phyloP scores from a whole-genome alignment of 768 basidiomycete species.

The Russula abietina region DNA sequence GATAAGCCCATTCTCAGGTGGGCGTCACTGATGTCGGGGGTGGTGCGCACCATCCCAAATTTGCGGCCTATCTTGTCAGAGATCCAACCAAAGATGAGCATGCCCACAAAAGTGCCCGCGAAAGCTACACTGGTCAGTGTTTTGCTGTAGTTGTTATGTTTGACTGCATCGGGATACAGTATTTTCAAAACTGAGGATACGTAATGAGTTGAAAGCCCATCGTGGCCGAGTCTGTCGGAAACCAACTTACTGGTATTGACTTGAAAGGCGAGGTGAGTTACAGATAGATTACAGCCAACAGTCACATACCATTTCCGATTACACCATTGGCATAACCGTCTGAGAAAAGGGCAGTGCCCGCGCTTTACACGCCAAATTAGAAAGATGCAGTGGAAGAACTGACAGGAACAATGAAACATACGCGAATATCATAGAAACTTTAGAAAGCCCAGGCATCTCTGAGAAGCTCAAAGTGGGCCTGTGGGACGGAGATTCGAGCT shows the following conservation, averaged over 20 bases:
- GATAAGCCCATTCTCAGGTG: not conserved
- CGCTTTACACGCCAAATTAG: constrained; percentile 38
- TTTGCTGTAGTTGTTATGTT: constrained; percentile 51
- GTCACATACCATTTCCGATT: constrained; percentile 65
- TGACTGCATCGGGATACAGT: constrained; percentile 54
- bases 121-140: constrained; percentile 68
- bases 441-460: constrained; percentile 31
- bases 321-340: constrained; percentile 85
- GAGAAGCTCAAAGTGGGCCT: not conserved
- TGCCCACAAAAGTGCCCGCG: constrained; percentile 82
- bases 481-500: not conserved
- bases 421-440: constrained; percentile 84
- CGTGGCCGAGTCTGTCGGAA: not conserved
- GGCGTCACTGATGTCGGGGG: not conserved
- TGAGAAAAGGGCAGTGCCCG: constrained; percentile 83
- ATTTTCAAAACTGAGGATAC: constrained; percentile 52
- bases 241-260: constrained; percentile 58
- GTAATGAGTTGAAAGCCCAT: not conserved
- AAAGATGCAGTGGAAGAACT: not conserved
- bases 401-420: constrained; percentile 33
- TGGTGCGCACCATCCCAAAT: constrained; percentile 71
- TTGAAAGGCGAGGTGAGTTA: constrained; percentile 28
- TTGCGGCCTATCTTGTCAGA: constrained; percentile 74
- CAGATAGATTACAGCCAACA: not conserved
- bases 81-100: constrained; percentile 75